phyloP scores from a whole-genome alignment of 2,329 filamentous ascomycete genomes.

The Fusarium virguliforme region DNA sequence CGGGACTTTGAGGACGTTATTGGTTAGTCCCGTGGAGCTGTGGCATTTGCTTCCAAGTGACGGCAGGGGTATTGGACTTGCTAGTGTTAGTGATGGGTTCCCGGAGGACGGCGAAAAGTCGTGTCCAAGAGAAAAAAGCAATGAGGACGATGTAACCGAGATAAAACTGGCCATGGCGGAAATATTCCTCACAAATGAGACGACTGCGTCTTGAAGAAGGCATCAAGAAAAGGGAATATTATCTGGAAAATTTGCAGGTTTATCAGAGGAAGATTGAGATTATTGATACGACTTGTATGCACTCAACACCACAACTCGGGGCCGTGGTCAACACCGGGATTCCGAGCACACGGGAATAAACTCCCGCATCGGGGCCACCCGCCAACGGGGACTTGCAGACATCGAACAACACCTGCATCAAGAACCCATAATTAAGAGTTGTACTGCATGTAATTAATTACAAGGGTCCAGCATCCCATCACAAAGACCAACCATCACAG shows the following conservation, averaged over 20 bases:
- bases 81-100: neutral
- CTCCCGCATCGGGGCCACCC: constrained; percentile 9
- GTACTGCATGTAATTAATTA: neutral
- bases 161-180: constrained; percentile 6
- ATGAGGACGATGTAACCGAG: constrained; percentile 8
- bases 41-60: neutral
- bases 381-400: neutral
- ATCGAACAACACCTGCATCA: neutral
- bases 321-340: neutral
- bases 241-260: too few relatives aligned
- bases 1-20: neutral
- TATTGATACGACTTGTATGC: too few relatives aligned
- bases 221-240: neutral
- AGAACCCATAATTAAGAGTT: constrained; percentile 3
- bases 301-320: too few relatives aligned
- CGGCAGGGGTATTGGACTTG: neutral
- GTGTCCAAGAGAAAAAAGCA: constrained; percentile 3
- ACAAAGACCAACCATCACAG: neutral
- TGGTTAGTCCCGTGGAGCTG: neutral
- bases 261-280: too few relatives aligned
- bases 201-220: neutral
- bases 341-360: neutral
- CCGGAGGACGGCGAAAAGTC: neutral
- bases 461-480: neutral
- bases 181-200: neutral